A percentile compares a stretch with the other conserved stretches of the same genome.
Conservation (phyloP, 2,329 filamentous ascomycete species). For the Metarhizium guizhouense region DNA sequence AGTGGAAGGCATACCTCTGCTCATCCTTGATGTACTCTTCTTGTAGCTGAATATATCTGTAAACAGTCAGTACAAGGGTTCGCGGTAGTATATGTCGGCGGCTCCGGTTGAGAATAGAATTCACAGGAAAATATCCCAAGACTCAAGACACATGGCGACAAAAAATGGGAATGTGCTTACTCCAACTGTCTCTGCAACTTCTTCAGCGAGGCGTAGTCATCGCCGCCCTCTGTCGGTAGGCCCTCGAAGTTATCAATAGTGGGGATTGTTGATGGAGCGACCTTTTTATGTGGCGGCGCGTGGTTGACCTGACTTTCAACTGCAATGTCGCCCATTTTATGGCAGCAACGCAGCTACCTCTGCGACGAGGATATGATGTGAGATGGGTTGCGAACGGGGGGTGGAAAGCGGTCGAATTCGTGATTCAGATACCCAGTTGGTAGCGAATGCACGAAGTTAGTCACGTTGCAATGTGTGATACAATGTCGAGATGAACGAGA, state of each 20-base stretch:
- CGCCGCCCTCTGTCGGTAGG: constrained; percentile 67
- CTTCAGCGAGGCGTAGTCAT: constrained; percentile 94
- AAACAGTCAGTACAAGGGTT: constrained; percentile 13
- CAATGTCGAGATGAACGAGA: neutral
- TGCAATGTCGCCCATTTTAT: constrained; percentile 74
- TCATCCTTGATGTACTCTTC: constrained; percentile 99
- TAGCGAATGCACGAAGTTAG: neutral
- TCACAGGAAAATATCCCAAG: neutral
- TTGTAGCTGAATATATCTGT: constrained; percentile 87
- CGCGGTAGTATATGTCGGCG: neutral
- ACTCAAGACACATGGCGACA: neutral
- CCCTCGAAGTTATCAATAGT: constrained; percentile 88
- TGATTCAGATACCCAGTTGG: neutral
- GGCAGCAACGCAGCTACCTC: constrained; percentile 1
- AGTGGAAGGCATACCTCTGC: constrained; percentile 55
- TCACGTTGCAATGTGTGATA: neutral
- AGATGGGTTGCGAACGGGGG: neutral
- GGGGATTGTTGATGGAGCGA: constrained; percentile 69
- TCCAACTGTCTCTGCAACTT: constrained; percentile 94
- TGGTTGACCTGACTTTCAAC: constrained; percentile 73
- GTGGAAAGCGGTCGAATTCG: neutral
- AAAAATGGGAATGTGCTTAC: constrained; percentile 38
- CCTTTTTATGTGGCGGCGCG: constrained; percentile 71
- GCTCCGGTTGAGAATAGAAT: neutral
- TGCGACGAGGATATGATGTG: neutral